Evolutionary conservation across 2,329 filamentous ascomycete species (phyloP), one percentile per base, ranked within the genome.

Genomic region (Colletotrichum sp.): DNA sequence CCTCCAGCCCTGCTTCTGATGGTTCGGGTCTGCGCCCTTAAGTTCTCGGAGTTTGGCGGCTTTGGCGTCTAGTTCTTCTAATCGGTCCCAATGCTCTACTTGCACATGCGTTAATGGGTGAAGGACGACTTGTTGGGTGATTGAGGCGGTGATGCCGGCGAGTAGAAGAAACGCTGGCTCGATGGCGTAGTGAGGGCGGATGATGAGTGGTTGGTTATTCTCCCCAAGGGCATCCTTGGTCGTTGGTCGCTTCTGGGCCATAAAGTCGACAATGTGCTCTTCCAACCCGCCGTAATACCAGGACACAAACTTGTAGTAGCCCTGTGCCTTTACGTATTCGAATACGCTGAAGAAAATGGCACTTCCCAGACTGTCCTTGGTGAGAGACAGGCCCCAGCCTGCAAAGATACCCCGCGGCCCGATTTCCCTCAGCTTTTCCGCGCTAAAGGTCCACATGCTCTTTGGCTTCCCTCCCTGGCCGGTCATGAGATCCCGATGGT

Each of bases 341-440:
- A 96, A 96, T 0, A 90, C 91, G 79, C 90, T 91, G 84, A 96
- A 96, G 88, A 95, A 95, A 21, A 94, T 84, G 44, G 92, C 94
- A 69, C 90, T 92, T 15, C 94, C 94, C 8, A 94, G 83, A 32
- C 92, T 91, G 80, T 95, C 94, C 80, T 95, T 95, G 59, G 92
- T 80, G 55, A 95, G 89, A 0, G 91, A 93, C 3, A 96, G 83
- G 0, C 90, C 88, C 90, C 92, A 96, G 55, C 94, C 94, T 2
- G 94, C 93, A 80, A 95, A 95, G 36, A 95, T 90, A 26, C 94
- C 94, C 8, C 93, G 90, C 6, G 91, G 80, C 0, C 94, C 94
- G 75, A 96, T 95, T 72, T 94, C 93, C n/a, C 88, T 88, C 39
- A 95, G 88, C 84, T 88, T 88, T 74, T 91, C 89, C 12, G 87